phyloP scores from a whole-genome alignment of 306 rosid genomes.

The Prunus armeniaca region DNA sequence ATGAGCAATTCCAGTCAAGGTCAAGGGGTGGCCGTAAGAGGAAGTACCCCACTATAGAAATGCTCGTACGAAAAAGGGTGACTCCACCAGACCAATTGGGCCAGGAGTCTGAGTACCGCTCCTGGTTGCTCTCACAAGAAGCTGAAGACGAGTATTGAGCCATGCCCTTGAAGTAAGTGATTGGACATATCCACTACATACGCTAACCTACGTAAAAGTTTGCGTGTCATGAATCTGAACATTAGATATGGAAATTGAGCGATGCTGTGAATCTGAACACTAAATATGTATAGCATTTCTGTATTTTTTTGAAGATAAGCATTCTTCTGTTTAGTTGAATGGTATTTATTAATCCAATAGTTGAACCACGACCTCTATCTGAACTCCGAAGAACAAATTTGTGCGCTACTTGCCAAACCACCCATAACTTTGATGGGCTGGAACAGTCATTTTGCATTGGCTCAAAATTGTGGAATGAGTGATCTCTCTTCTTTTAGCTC shows the following conservation, averaged over 20 bases:
- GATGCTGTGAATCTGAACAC: neutral
- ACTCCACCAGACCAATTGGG: slow-evolving; percentile 51
- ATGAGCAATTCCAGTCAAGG: slow-evolving; percentile 67
- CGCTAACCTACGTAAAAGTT: neutral
- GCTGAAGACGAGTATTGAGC: slow-evolving; percentile 7
- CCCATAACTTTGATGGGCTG: no score
- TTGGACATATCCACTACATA: neutral
- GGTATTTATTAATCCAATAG: no score
- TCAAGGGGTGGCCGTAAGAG: slow-evolving; percentile 84
- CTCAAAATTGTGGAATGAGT: no score
- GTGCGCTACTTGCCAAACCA: no score
- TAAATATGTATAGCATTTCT: neutral
- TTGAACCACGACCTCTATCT: no score
- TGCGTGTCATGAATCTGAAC: neutral
- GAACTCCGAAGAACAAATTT: no score
- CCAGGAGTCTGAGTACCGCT: slow-evolving; percentile 12
- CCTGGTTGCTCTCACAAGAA: slow-evolving; percentile 31
- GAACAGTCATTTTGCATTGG: no score
- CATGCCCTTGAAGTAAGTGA: neutral
- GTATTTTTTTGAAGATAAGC: neutral
- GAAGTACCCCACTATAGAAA: slow-evolving; percentile 55
- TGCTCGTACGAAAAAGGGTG: slow-evolving; percentile 75
- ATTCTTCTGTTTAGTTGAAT: no score
- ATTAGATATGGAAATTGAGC: neutral
- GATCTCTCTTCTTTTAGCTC: no score